Evolutionary conservation across 345 rosid species (phyloP).

Genomic region (Reutealis trisperma): DNA sequence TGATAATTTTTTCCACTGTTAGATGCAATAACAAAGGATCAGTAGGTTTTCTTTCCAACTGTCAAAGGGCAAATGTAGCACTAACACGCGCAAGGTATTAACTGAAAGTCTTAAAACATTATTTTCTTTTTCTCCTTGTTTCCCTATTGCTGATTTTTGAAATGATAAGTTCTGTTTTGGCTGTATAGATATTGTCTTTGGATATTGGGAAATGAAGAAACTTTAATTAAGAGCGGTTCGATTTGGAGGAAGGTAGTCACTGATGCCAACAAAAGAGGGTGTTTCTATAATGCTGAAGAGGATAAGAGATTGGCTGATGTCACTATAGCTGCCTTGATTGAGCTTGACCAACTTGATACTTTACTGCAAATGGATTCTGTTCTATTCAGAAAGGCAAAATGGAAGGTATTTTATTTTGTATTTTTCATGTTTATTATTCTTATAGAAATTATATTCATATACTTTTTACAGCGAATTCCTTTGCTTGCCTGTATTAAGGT

Average conservation of each 20-base stretch:
- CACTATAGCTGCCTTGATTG: slow-evolving; percentile 31
- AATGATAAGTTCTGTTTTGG: not conserved
- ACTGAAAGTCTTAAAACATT: not conserved
- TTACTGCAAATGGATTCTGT: slow-evolving; percentile 31
- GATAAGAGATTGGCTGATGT: slow-evolving; percentile 36
- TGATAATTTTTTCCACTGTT: slow-evolving; percentile 54
- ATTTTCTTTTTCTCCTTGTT: not conserved
- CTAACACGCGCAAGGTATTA: slow-evolving; percentile 41
- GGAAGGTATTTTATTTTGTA: slow-evolving; percentile 40
- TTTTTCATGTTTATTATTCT: too few species aligned
- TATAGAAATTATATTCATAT: too few species aligned
- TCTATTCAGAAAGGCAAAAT: slow-evolving; percentile 41
- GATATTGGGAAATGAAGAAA: slow-evolving; percentile 49
- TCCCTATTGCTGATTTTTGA: not conserved
- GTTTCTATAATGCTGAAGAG: slow-evolving; percentile 45
- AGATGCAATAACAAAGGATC: slow-evolving; percentile 41
- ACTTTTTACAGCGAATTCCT: too few species aligned
- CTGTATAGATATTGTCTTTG: slow-evolving; percentile 45
- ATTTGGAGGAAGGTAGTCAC: slow-evolving; percentile 36
- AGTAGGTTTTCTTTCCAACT: slow-evolving; percentile 37
- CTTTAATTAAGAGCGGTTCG: slow-evolving; percentile 33
- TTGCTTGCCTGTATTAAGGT: too few species aligned
- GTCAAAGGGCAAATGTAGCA: slow-evolving; percentile 19
- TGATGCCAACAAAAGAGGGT: slow-evolving; percentile 42
- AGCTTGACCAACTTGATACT: slow-evolving; percentile 37